Conservation (phyloP, 2,329 filamentous ascomycete species). For the Rhynchosporium agropyri region DNA sequence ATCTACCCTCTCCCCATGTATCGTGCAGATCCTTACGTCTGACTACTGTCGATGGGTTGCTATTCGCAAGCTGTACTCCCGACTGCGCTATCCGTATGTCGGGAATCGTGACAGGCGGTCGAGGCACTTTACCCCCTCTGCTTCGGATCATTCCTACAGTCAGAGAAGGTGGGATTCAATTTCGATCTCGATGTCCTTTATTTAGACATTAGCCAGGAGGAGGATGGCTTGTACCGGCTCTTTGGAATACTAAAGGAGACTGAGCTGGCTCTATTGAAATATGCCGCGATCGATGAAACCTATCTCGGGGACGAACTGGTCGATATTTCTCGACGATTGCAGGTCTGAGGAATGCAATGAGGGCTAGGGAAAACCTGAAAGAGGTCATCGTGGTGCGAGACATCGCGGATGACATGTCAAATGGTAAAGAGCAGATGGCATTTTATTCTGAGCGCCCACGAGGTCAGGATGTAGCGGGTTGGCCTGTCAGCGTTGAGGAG, state of each 20-base stretch:
- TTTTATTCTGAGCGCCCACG: background rate
- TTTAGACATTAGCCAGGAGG: too few relatives aligned
- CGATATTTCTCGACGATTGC: background rate
- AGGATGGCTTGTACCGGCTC: too few relatives aligned
- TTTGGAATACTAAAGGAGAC: background rate
- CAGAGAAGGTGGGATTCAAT: background rate
- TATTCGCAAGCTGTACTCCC: conserved; percentile 2
- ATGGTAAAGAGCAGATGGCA: background rate
- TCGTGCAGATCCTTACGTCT: background rate
- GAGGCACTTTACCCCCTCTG: background rate
- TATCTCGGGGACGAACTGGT: background rate
- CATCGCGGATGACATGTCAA: background rate
- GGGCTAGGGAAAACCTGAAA: background rate
- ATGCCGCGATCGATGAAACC: background rate
- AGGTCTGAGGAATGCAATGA: conserved; percentile 3
- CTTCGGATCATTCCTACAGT: conserved; percentile 2
- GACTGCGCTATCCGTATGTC: background rate
- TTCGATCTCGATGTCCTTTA: conserved; percentile 1
- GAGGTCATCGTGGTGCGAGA: background rate
- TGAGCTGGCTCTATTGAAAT: background rate
- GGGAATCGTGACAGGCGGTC: background rate
- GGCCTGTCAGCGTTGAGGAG: background rate
- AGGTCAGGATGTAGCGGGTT: background rate
- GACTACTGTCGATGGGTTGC: background rate
- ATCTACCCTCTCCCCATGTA: background rate